phyloP scores from a whole-genome alignment of 192 early-diverging fungal species.

The Coemansia sp. region DNA sequence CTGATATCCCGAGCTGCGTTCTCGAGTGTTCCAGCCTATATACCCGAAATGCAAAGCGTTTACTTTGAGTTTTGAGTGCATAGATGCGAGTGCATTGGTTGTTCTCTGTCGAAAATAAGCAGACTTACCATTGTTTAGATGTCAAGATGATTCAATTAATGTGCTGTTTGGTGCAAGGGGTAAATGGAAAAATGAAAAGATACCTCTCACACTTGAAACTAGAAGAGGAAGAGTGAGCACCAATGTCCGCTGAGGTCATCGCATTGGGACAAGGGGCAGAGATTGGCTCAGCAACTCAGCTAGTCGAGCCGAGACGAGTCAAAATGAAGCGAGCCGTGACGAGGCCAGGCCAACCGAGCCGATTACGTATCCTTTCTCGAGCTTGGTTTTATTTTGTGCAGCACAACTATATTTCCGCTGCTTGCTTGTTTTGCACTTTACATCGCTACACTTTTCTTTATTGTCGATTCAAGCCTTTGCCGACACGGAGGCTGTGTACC shows the following conservation, averaged over 20 bases:
- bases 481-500: neutral
- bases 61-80: neutral
- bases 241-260: neutral
- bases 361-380: constrained; percentile 11
- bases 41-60: neutral
- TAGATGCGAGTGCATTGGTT: neutral
- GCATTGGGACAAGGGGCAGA: constrained; percentile 2
- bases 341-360: neutral
- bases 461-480: neutral
- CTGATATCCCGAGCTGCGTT: constrained; percentile 80
- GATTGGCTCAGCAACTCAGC: neutral
- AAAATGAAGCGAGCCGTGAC: neutral
- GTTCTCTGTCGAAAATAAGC: neutral
- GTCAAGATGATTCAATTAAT: constrained; percentile 7
- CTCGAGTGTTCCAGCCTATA: constrained; percentile 87
- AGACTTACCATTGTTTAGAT: constrained; percentile 5
- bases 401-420: neutral
- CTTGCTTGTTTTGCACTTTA: neutral
- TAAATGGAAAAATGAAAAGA: neutral
- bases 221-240: neutral
- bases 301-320: neutral
- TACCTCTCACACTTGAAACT: neutral
- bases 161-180: neutral
- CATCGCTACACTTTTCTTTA: neutral
- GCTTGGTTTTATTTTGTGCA: neutral